Conservation (phyloP, 169 alveolate species). For the Cyclospora cayetanensis region DNA sequence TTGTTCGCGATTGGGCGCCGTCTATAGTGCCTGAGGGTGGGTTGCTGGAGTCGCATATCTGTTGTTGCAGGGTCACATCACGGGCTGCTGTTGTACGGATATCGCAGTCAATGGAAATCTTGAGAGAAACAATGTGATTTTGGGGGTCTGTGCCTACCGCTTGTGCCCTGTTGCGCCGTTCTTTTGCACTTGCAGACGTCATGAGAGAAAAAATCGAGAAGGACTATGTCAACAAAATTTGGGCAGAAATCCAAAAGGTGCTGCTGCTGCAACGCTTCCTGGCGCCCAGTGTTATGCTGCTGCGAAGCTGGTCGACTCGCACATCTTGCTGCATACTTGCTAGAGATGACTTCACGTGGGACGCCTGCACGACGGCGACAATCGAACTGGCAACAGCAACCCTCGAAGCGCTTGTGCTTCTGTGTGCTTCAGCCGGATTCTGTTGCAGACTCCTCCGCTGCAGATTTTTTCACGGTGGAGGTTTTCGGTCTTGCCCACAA, state of each 20-base stretch:
- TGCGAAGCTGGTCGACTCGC: no score
- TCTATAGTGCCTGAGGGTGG: conserved; percentile 44
- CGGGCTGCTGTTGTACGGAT: not conserved
- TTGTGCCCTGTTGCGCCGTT: not conserved
- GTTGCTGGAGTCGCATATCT: not conserved
- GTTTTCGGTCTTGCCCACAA: conserved; percentile 86
- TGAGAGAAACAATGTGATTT: no score
- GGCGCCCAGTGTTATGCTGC: no score
- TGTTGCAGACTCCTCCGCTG: conserved; percentile 26
- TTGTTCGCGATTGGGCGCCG: conserved; percentile 70
- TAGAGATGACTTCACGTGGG: no score
- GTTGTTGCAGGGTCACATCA: not conserved
- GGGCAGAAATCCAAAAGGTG: conserved; percentile 85
- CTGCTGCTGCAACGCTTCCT: conserved; percentile 4
- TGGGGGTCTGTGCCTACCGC: no score
- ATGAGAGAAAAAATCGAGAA: conserved; percentile 80
- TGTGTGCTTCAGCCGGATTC: conserved; percentile 21
- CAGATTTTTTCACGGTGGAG: conserved; percentile 78
- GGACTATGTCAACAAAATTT: conserved; percentile 82
- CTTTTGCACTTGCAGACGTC: conserved; percentile 56
- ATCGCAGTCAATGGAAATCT: no score
- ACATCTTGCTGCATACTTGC: not conserved
- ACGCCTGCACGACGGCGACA: no score
- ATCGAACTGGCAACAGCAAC: conserved; percentile 10
- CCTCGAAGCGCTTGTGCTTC: not conserved